Evolutionary conservation across 2,329 filamentous ascomycete species (phyloP), one percentile per base, ranked within the genome.

Genomic region (Penicillium sp.): DNA sequence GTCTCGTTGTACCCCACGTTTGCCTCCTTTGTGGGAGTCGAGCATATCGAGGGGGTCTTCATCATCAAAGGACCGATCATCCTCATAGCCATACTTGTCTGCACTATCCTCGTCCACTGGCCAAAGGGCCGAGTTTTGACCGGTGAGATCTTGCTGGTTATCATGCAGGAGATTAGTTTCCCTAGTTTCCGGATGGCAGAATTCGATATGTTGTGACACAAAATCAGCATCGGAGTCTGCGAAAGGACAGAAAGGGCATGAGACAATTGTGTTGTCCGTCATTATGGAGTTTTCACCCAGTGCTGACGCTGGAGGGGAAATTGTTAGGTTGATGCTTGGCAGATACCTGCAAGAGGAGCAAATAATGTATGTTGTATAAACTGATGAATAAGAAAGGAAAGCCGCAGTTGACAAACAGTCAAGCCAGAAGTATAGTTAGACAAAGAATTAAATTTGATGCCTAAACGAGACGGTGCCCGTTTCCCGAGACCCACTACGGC

Each of bases 231-330:
- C 74, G 11, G 59, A 49, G 50, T 78, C 74, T 26, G 67, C 65
- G 53, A 78, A 79, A 7, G 72, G 67, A 57, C 78, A 80, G 57
- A 80, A 78, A 2, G 78, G 78, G 59, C 77, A 80, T 17, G 65
- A 61, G 22, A 47, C 55, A 26, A n/a, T n/a, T n/a, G 58, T 50
- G 35, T 58, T 53, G 22, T 61, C 50, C 45, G 63, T 56, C 67
- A 69, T 70, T 35, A 37, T 31, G 45, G 25, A 44, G 14, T 42
- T 48, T 40, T 42, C 25, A 22, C 30, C 35, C 40, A 43, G 17
- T 31, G 31, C 22, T 36, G 45, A 43, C 14, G 17, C 26, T 30
- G 14, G 41, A 17, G n/a, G 25, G 37, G 22, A 54, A 35, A 25
- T 43, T 37, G 22, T 22, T 28, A 33, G 26, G 46, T 38, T 42